Evolutionary conservation across 768 basidiomycete genomes (phyloP).

Genomic region (Lactarius tabidus): DNA sequence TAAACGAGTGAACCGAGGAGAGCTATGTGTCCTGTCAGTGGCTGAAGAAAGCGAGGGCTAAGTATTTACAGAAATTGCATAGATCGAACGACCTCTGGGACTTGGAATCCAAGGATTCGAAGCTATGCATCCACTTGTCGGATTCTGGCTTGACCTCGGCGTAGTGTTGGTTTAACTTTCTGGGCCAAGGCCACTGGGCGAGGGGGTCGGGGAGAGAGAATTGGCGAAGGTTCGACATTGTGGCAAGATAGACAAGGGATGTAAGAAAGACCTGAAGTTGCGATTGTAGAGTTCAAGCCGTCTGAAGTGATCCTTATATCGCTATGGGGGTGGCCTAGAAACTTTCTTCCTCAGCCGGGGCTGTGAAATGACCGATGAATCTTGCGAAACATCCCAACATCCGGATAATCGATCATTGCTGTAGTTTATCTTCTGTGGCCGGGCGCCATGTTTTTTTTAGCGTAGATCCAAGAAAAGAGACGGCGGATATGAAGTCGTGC

Average conservation of each 20-base stretch:
- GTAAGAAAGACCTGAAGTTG: not conserved
- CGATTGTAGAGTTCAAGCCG: not conserved
- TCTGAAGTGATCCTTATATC: not conserved
- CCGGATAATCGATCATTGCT: not conserved
- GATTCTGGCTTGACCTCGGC: constrained; percentile 22
- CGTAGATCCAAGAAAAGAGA: too few relatives aligned
- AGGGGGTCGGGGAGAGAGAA: constrained; percentile 18
- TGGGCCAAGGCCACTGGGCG: constrained; percentile 24
- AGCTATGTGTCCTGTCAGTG: too few relatives aligned
- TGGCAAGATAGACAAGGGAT: not conserved
- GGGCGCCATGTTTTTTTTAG: too few relatives aligned
- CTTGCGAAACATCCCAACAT: too few relatives aligned
- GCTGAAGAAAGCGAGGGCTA: not conserved
- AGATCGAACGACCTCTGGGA: constrained; percentile 22
- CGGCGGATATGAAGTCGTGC: too few relatives aligned
- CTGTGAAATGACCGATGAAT: not conserved
- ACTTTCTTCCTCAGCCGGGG: not conserved
- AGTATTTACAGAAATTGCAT: constrained; percentile 23
- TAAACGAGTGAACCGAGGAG: too few relatives aligned
- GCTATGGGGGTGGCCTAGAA: not conserved
- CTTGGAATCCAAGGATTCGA: constrained; percentile 20
- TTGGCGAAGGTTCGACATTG: not conserved
- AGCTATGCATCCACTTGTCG: constrained; percentile 20
- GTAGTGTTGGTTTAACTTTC: constrained; percentile 23
- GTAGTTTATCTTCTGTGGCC: not conserved